phyloP scores from a whole-genome alignment of 495 filamentous ascomycete genomes.

The Pyrenula aspistea region DNA sequence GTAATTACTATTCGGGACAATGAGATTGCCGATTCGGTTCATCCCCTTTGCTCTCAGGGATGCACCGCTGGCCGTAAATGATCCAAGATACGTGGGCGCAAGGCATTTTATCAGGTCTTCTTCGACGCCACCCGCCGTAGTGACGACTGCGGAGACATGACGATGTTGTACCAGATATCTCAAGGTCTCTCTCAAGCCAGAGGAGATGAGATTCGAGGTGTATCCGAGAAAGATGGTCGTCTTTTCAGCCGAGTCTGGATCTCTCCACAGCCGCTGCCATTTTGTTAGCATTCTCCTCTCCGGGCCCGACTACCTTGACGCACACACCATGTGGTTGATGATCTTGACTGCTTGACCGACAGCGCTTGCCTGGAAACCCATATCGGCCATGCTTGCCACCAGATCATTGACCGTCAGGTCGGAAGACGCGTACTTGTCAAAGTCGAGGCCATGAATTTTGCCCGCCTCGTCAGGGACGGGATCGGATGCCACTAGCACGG shows the following conservation, averaged over 20 bases:
- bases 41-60: constrained; percentile 69
- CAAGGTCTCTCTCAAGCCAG: constrained; percentile 79
- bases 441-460: constrained; percentile 78
- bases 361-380: constrained; percentile 86
- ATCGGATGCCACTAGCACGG: constrained; percentile 80
- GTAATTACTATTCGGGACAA: constrained; percentile 97
- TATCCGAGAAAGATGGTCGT: constrained; percentile 96
- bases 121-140: constrained; percentile 92
- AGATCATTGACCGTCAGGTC: constrained; percentile 78
- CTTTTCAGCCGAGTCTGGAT: constrained; percentile 56
- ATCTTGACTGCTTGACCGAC: constrained; percentile 75
- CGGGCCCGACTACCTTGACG: not conserved
- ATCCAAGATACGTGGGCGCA: constrained; percentile 81
- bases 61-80: constrained; percentile 64
- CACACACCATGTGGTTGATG: constrained; percentile 83
- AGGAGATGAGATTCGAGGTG: constrained; percentile 93
- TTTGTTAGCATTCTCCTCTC: not conserved
- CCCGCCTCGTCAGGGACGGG: constrained; percentile 63
- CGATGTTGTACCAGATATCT: constrained; percentile 85
- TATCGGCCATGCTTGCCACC: constrained; percentile 65
- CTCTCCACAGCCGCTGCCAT: constrained; percentile 55
- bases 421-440: constrained; percentile 61
- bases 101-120: constrained; percentile 98
- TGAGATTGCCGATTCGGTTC: constrained; percentile 89
- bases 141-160: constrained; percentile 85